Evolutionary conservation across 208 protist species (phyloP), one percentile per base, ranked within the genome.

Genomic region (Spongospora subterranea): DNA sequence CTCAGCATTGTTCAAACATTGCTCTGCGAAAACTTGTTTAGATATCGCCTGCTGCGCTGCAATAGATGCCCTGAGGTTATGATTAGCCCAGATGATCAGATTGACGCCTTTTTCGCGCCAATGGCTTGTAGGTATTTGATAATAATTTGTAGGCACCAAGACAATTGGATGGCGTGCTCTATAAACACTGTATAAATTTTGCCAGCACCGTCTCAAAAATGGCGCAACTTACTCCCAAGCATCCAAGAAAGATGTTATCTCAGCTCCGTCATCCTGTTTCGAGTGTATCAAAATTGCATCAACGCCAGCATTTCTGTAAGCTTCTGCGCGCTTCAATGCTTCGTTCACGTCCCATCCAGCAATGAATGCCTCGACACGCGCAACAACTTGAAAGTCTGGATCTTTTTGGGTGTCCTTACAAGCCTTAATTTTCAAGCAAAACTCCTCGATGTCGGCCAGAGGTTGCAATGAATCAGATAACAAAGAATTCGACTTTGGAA

Each of bases 131-230:
- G 94, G 94, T 40, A 93, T 94, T 32, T 89, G 94, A 92, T 94
- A 93, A 90, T 96, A 96, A 50, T 95, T 96, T 50, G 95, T 96
- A 46, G 95, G 95, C 46, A 96, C 95, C 90, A 96, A 95, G n/a
- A 96, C 93, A 32, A 96, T 94, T 20, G 95, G 95, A 45, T 89
- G 45, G 0, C 92, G 54, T n/a, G 11, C 71, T 43, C 71, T 82
- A 35, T 43, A 82, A 43, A 35, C 6, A 82, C 50, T 60, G 24
- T 29, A 60, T 60, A 60, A 60, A 60, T 6, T n/a, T n/a, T n/a
- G n/a, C n/a, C n/a, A n/a, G n/a, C n/a, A 6, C 50, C 50, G 24
- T 60, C 50, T 29, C 6, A 60, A 24, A 60, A 60, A 60, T 60
- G 24, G 71, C 6, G 71, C 35, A 40, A 20, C 71, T 50, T 94